Base-by-base conservation (phyloP, 179 eudicot genomes). In the Sideroxylon spinosum region DNA sequence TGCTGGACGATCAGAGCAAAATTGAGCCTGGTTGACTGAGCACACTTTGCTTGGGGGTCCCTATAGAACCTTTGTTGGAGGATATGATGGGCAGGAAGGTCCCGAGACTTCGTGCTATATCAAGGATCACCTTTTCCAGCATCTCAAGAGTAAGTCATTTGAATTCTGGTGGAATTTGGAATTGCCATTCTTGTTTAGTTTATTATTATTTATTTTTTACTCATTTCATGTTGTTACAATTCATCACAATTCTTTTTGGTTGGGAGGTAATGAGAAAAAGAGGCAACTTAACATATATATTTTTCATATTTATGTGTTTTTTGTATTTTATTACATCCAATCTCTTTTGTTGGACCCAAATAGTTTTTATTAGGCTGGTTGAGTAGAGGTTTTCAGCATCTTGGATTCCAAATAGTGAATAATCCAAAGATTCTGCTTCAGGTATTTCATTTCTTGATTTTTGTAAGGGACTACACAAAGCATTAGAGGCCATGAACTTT, bases 11-110 rank as follows among this genome's bases (percentile, higher is more conserved):
- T 89, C 98, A 93, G 81, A 87, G 99, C 85, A 98, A 95, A 84
- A 77, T 95, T 10, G 99, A 95, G 80, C 91, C 97, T 7, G 99
- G 99, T 9, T 87, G 87, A 59, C 84, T 95, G 87, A 91, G 95
- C 82, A 82, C 85, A 9, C 85, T 81, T 14, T 95, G 91, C 37
- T 81, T 88, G 50, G 99, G 97, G 99, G 97, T 14, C 98, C 98
- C 0, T 87, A 80, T 72, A 97, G 97, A 44, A 94, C 98, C 17
- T 94, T 94, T 81, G 83, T 91, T 19, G 98, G 98, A 64, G 79
- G 93, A 22, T 95, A 95, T 80, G 99, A 95, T 85, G 98, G 98
- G 56, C 98, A 95, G 79, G 98, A 98, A 4, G 98, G 98, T 17
- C 98, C 98, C 4, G 98, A 95, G 87, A 91, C 98, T 50, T 86